A percentile compares a stretch with the other conserved stretches of the same genome.
Conservation (phyloP, 495 filamentous ascomycete species). For the Annulohypoxylon bovei region DNA sequence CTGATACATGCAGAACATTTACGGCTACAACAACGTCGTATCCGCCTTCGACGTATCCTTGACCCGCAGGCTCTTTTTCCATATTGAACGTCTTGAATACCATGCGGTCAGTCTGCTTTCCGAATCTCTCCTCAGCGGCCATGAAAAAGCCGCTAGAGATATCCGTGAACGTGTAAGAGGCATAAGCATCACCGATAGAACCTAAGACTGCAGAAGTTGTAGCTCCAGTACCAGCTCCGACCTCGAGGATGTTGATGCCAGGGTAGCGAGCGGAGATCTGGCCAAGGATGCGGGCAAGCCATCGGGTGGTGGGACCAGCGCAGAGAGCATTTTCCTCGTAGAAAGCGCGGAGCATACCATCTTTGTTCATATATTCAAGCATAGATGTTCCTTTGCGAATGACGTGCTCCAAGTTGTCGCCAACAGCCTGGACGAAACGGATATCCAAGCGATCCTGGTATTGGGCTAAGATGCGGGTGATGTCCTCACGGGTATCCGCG, state of each 20-base stretch:
- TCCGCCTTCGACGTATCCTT: slow-evolving; percentile 52
- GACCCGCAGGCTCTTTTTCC: slow-evolving; percentile 50
- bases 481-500: neutral
- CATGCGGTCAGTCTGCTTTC: slow-evolving; percentile 47
- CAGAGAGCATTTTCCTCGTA: neutral
- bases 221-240: slow-evolving; percentile 61
- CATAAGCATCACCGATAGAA: neutral
- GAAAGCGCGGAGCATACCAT: slow-evolving; percentile 4
- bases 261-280: neutral
- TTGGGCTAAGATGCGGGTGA: neutral
- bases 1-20: neutral
- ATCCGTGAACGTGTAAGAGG: slow-evolving; percentile 56
- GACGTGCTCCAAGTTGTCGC: neutral
- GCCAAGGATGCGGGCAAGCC: neutral
- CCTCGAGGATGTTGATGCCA: slow-evolving; percentile 48
- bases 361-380: slow-evolving; percentile 1
- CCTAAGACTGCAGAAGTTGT: slow-evolving; percentile 30
- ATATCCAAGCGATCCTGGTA: neutral
- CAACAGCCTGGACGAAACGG: slow-evolving; percentile 1
- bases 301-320: slow-evolving; percentile 1
- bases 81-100: slow-evolving; percentile 57
- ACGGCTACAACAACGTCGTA: neutral
- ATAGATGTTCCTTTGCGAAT: neutral
- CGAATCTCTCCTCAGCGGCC: slow-evolving; percentile 7
- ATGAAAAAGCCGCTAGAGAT: slow-evolving; percentile 53